Percentiles rank a stretch among this genome's conserved stretches.
These are phyloP conservation scores for Beauveria australis DNA, from an alignment of 2,329 filamentous ascomycete species.

Conservation along the genomic window DNA sequence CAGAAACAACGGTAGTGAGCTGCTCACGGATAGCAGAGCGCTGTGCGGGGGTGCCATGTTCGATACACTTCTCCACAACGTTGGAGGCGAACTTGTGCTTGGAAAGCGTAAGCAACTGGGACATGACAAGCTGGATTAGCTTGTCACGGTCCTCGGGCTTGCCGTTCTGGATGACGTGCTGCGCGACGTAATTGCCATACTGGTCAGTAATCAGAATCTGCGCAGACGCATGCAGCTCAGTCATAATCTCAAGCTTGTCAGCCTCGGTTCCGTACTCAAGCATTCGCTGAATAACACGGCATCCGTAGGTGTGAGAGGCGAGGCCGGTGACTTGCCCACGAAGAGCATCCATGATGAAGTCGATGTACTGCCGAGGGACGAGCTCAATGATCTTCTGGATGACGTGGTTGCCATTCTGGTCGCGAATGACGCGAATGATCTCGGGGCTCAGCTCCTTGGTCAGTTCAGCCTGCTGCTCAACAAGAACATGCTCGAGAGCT, in stretches of 20 bases:
- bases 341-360: constrained; percentile 78
- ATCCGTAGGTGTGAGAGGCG: constrained; percentile 76
- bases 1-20: constrained; percentile 50
- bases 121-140: constrained; percentile 67
- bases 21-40: constrained; percentile 59
- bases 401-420: constrained; percentile 93
- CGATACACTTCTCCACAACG: constrained; percentile 88
- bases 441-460: constrained; percentile 74
- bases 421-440: constrained; percentile 69
- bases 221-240: constrained; percentile 69
- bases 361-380: constrained; percentile 68
- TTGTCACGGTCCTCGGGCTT: constrained; percentile 60
- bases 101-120: constrained; percentile 64
- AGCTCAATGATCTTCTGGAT: constrained; percentile 86
- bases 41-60: constrained; percentile 61
- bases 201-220: constrained; percentile 71
- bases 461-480: constrained; percentile 81
- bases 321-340: constrained; percentile 65
- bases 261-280: constrained; percentile 70
- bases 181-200: constrained; percentile 93
- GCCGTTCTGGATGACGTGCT: constrained; percentile 80
- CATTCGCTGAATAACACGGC: constrained; percentile 86
- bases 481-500: constrained; percentile 82
- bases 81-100: constrained; percentile 98
- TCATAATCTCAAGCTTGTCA: constrained; percentile 64